These are phyloP conservation scores for Crithidia fasciculata DNA, from an alignment of 208 protist genomes.

Conservation along the genomic window DNA sequence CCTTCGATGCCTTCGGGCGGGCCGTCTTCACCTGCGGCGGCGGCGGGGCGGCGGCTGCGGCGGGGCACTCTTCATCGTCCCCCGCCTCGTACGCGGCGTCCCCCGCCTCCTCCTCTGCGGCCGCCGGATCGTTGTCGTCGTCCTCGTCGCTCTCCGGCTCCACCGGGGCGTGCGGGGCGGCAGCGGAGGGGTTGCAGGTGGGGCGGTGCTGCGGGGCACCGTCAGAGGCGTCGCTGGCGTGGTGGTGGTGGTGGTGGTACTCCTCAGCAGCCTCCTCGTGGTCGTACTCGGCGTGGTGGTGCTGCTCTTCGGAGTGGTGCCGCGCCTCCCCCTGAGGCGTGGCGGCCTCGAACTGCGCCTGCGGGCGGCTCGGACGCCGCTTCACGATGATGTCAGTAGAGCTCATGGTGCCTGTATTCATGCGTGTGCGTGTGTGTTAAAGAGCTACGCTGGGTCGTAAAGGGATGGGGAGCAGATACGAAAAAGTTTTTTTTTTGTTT, in stretches of 20 bases:
- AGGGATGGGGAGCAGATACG: too few species aligned
- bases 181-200: slow-evolving; percentile 7
- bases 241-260: neutral
- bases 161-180: neutral
- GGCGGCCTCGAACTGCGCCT: neutral
- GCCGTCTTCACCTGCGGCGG: slow-evolving; percentile 12
- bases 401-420: slow-evolving; percentile 1
- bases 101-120: too few species aligned
- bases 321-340: neutral
- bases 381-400: slow-evolving; percentile 9
- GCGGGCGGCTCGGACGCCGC: slow-evolving; percentile 7
- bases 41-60: neutral
- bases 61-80: neutral
- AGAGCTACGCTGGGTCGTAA: too few species aligned
- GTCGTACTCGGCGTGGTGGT: neutral
- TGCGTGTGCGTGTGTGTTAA: neutral
- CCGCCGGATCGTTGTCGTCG: neutral
- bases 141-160: slow-evolving; percentile 8
- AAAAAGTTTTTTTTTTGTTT: too few species aligned
- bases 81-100: too few species aligned
- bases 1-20: slow-evolving; percentile 8
- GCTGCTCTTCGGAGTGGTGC: slow-evolving; percentile 6
- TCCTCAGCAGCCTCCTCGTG: neutral
- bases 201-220: neutral
- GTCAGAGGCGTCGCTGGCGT: neutral